These are phyloP conservation scores for Jatropha curcas DNA, from an alignment of 345 rosid species.

Conservation along the genomic window DNA sequence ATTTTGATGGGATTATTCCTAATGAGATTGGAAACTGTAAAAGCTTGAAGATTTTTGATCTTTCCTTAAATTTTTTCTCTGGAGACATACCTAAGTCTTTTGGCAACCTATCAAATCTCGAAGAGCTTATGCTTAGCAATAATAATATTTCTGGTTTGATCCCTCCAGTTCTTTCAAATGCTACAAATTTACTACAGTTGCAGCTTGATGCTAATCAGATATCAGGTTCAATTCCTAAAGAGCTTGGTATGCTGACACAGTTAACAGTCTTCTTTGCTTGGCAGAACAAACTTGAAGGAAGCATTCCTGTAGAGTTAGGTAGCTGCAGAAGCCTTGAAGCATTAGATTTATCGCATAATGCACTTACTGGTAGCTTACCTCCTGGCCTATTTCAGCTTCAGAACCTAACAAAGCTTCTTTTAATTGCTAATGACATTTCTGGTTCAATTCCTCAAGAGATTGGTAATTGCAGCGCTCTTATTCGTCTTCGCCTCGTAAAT, in stretches of 20 bases:
- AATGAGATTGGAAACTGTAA: slow-evolving; percentile 84
- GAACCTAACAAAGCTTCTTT: slow-evolving; percentile 74
- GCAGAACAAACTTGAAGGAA: slow-evolving; percentile 92
- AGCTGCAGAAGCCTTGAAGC: slow-evolving; percentile 61
- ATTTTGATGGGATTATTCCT: slow-evolving; percentile 72
- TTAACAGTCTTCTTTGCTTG: slow-evolving; percentile 81
- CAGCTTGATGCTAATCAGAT: slow-evolving; percentile 83
- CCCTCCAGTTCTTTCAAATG: slow-evolving; percentile 60
- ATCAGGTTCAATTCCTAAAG: slow-evolving; percentile 74
- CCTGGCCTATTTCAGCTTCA: slow-evolving; percentile 71
- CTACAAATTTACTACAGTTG: slow-evolving; percentile 63
- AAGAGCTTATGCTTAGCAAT: slow-evolving; percentile 81
- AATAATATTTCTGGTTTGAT: slow-evolving; percentile 85
- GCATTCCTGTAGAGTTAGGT: slow-evolving; percentile 69
- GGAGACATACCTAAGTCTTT: slow-evolving; percentile 67
- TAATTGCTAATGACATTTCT: slow-evolving; percentile 72
- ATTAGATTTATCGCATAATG: slow-evolving; percentile 76
- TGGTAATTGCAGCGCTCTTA: slow-evolving; percentile 71
- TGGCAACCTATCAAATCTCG: slow-evolving; percentile 57
- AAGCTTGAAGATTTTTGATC: slow-evolving; percentile 63
- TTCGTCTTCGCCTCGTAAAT: slow-evolving; percentile 69
- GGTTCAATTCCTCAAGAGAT: slow-evolving; percentile 67
- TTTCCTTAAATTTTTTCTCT: slow-evolving; percentile 74
- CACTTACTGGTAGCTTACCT: slow-evolving; percentile 79
- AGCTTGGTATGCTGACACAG: slow-evolving; percentile 59